Evolutionary conservation across 345 rosid species (phyloP).

Genomic region (Raphanus raphanistrum): DNA sequence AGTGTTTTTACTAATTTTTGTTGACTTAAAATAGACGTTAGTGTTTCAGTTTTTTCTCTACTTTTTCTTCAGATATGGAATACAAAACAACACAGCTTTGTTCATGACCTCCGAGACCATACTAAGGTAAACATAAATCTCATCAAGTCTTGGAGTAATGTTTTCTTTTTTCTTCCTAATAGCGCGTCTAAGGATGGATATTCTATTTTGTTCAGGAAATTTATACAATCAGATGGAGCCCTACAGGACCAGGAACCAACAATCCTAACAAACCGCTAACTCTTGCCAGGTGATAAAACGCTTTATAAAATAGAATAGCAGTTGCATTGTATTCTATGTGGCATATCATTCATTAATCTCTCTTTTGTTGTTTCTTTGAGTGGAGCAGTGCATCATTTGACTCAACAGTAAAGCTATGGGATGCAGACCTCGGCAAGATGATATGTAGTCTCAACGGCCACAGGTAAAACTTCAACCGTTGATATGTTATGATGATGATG

Average conservation of each 20-base stretch:
- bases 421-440: slow-evolving; percentile 89
- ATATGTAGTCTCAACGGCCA: slow-evolving; percentile 85
- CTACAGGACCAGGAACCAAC: slow-evolving; percentile 87
- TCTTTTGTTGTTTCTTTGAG: slow-evolving; percentile 2
- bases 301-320: neutral
- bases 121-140: slow-evolving; percentile 47
- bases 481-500: neutral
- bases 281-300: slow-evolving; percentile 69
- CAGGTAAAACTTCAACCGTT: slow-evolving; percentile 48
- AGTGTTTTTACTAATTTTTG: neutral
- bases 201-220: slow-evolving; percentile 57
- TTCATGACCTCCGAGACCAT: slow-evolving; percentile 86
- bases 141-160: neutral
- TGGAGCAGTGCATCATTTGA: slow-evolving; percentile 92
- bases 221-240: slow-evolving; percentile 94
- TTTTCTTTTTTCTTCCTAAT: neutral
- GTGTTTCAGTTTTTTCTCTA: neutral
- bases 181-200: neutral
- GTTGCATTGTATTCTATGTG: neutral
- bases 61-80: slow-evolving; percentile 72
- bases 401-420: slow-evolving; percentile 97
- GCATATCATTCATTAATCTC: neutral
- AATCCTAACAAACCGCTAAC: slow-evolving; percentile 87
- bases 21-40: neutral
- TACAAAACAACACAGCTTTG: slow-evolving; percentile 68